Percentiles rank a stretch among this genome's conserved stretches.
Conservation (phyloP, 2,329 filamentous ascomycete species). For the Laburnicola sp. region DNA sequence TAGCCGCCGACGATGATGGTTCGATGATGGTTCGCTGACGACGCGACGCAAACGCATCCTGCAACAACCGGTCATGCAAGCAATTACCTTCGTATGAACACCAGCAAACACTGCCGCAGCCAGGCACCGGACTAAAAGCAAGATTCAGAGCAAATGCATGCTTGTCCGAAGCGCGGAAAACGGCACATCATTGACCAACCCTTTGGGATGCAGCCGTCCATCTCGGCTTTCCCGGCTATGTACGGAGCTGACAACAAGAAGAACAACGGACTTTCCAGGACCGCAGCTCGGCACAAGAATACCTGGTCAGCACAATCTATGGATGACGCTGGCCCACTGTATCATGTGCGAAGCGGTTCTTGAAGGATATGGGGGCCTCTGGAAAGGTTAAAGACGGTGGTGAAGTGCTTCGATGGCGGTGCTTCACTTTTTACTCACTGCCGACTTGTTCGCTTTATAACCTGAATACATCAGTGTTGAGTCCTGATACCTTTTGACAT, state of each 20-base stretch:
- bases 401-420: background rate
- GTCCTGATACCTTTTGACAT: too few species aligned
- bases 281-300: constrained; percentile 14
- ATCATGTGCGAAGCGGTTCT: constrained; percentile 7
- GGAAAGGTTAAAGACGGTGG: constrained; percentile 5
- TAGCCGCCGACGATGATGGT: too few species aligned
- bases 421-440: background rate
- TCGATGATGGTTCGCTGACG: too few species aligned
- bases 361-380: constrained; percentile 4
- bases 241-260: constrained; percentile 11
- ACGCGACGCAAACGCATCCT: too few species aligned
- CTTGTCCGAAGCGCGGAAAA: background rate
- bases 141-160: too few species aligned
- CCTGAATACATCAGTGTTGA: background rate
- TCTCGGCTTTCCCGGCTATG: constrained; percentile 11
- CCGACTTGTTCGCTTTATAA: background rate
- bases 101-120: background rate
- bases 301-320: background rate
- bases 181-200: too few species aligned
- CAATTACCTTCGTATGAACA: too few species aligned
- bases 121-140: too few species aligned
- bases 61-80: constrained; percentile 7
- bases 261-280: constrained; percentile 13
- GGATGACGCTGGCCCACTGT: constrained; percentile 9
- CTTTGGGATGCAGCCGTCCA: too few species aligned